These are phyloP conservation scores for Cyberlindnera euphorbiiphila DNA, from an alignment of 805 yeast genomes.

Conservation along the genomic window DNA sequence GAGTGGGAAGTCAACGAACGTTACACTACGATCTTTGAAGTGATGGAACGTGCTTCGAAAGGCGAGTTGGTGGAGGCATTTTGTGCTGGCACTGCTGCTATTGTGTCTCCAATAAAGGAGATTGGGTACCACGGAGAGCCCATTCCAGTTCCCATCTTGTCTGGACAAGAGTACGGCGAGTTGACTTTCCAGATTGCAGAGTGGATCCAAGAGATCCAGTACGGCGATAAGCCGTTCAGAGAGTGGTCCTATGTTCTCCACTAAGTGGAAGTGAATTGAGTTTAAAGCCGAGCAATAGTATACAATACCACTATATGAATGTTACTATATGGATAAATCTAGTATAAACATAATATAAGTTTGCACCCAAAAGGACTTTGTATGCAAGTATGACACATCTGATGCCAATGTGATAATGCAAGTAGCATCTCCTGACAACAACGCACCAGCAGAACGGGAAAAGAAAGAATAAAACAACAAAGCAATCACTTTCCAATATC, in stretches of 20 bases:
- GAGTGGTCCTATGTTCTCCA: constrained; percentile 42
- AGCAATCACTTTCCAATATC: no score
- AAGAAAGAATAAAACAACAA: no score
- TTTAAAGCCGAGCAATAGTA: no score
- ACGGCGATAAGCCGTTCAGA: constrained; percentile 71
- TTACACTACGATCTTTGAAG: constrained; percentile 75
- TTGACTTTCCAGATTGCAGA: constrained; percentile 72
- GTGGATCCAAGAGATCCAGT: constrained; percentile 89
- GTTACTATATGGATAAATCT: no score
- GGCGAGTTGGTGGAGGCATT: constrained; percentile 92
- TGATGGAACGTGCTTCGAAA: constrained; percentile 66
- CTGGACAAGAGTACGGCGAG: constrained; percentile 75
- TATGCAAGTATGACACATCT: no score
- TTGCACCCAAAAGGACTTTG: no score
- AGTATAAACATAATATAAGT: no score
- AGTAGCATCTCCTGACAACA: no score
- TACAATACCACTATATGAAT: no score
- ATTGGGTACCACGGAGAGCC: constrained; percentile 75
- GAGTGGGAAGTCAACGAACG: constrained; percentile 88
- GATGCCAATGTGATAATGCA: no score
- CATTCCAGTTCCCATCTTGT: constrained; percentile 73
- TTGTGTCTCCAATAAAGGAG: constrained; percentile 88
- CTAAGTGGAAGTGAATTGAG: no score
- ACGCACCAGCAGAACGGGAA: no score
- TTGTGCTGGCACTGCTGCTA: constrained; percentile 97